phyloP scores from a whole-genome alignment of 177 flowering plant genomes.

The Telopea speciosissima region DNA sequence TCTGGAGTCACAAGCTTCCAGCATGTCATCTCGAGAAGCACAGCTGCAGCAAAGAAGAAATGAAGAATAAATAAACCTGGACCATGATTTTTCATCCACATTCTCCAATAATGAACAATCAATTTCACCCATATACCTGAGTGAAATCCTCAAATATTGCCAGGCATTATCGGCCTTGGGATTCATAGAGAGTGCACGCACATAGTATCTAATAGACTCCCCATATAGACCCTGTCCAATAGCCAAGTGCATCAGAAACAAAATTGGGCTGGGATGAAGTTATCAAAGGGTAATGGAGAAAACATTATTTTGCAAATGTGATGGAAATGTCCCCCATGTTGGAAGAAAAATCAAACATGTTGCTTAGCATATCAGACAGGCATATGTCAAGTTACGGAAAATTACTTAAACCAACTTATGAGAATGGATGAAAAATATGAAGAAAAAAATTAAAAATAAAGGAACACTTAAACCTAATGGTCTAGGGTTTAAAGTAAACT shows the following conservation, averaged over 20 bases:
- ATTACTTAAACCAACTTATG: background rate
- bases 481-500: no score
- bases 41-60: conserved; percentile 41
- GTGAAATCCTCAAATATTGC: conserved; percentile 88
- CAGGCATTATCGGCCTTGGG: conserved; percentile 98
- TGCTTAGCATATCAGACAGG: background rate
- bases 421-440: background rate
- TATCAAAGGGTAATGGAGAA: background rate
- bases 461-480: no score
- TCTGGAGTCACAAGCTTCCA: conserved; percentile 83
- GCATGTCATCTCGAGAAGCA: conserved; percentile 80
- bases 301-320: no score
- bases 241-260: background rate
- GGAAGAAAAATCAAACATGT: background rate
- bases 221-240: conserved; percentile 62
- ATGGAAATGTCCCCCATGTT: background rate
- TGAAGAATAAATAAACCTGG: background rate
- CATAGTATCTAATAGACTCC: conserved; percentile 88
- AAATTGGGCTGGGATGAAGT: background rate
- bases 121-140: conserved; percentile 44
- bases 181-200: conserved; percentile 88
- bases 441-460: no score
- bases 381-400: background rate
- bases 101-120: background rate
- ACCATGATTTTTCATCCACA: background rate